Evolutionary conservation across 2,329 filamentous ascomycete species (phyloP).

Genomic region (Dothistroma pini): DNA sequence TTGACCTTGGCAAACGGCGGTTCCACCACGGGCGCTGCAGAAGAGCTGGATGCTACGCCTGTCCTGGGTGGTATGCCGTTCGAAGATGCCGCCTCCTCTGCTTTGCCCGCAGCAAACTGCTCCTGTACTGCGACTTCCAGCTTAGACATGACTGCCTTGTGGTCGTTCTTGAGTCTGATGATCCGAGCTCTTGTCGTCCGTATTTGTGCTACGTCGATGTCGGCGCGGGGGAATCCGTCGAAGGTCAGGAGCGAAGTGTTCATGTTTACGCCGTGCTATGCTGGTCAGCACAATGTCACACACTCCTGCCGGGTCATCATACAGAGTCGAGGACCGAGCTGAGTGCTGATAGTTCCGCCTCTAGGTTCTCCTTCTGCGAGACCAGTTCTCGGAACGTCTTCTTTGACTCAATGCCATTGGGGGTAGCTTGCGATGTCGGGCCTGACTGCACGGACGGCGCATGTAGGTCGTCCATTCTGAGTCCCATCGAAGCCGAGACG

Average conservation of each 20-base stretch:
- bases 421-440: slow-evolving; percentile 49
- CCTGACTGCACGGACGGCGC: slow-evolving; percentile 73
- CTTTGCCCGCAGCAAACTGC: slow-evolving; percentile 63
- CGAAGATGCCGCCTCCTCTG: slow-evolving; percentile 10
- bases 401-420: slow-evolving; percentile 49
- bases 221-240: slow-evolving; percentile 88
- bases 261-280: slow-evolving; percentile 92
- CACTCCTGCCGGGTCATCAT: slow-evolving; percentile 32
- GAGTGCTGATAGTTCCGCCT: slow-evolving; percentile 81
- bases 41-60: slow-evolving; percentile 17
- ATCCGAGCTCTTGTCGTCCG: slow-evolving; percentile 90
- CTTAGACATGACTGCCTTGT: slow-evolving; percentile 78
- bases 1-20: slow-evolving; percentile 87
- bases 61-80: slow-evolving; percentile 16
- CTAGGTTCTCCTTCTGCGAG: slow-evolving; percentile 75
- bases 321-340: slow-evolving; percentile 87
- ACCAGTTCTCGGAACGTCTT: slow-evolving; percentile 76
- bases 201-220: slow-evolving; percentile 94
- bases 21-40: slow-evolving; percentile 41
- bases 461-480: slow-evolving; percentile 64
- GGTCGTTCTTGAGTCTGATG: slow-evolving; percentile 85
- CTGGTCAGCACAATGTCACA: slow-evolving; percentile 17
- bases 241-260: slow-evolving; percentile 78
- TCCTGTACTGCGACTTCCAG: slow-evolving; percentile 86
- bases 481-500: slow-evolving; percentile 42